These are phyloP conservation scores for Quercus suber DNA, from an alignment of 306 rosid species.

Conservation along the genomic window DNA sequence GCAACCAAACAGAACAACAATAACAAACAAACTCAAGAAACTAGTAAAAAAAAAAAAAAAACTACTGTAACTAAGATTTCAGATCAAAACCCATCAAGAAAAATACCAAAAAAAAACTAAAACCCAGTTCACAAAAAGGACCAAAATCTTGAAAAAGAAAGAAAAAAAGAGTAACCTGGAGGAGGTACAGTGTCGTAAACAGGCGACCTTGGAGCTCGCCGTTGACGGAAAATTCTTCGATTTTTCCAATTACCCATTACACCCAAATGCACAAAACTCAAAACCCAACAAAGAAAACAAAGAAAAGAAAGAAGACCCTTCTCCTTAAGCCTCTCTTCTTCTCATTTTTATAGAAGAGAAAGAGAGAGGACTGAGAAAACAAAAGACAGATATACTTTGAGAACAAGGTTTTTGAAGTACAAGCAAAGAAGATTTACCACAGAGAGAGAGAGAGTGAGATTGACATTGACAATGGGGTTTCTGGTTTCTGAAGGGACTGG, in stretches of 20 bases:
- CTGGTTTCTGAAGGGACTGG: too few species aligned
- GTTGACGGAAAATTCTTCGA: slow-evolving; percentile 51
- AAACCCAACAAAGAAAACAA: not conserved
- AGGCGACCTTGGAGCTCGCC: slow-evolving; percentile 36
- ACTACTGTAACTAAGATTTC: not conserved
- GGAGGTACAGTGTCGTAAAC: slow-evolving; percentile 47
- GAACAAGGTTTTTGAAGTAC: not conserved
- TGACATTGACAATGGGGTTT: too few species aligned
- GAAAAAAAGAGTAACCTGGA: slow-evolving; percentile 38
- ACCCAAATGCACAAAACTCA: not conserved
- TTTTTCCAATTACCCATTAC: slow-evolving; percentile 77
- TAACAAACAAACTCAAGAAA: not conserved
- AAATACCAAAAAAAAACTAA: not conserved
- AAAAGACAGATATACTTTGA: too few species aligned
- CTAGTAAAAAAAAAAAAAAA: not conserved
- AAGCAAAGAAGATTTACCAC: not conserved
- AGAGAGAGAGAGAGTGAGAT: too few species aligned
- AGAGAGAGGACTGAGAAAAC: not conserved
- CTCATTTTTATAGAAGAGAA: not conserved
- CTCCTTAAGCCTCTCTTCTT: not conserved
- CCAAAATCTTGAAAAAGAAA: not conserved
- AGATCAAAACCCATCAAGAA: not conserved
- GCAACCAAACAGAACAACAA: too few species aligned
- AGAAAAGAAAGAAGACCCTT: not conserved
- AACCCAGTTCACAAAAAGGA: not conserved